These are phyloP conservation scores for Teunomyces cretensis DNA, from an alignment of 805 yeast genomes.

Conservation along the genomic window DNA sequence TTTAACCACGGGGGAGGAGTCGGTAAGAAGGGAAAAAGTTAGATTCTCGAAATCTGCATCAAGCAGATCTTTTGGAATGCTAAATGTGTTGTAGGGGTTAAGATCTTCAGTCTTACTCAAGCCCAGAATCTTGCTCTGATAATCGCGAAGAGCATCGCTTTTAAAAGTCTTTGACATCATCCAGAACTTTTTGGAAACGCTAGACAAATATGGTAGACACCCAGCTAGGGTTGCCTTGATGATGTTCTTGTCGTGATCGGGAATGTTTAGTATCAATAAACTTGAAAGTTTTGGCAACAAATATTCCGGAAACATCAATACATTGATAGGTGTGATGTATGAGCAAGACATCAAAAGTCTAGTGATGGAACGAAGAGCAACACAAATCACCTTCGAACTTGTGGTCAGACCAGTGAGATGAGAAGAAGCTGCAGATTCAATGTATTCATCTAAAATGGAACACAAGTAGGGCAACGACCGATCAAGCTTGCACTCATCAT, in stretches of 20 bases:
- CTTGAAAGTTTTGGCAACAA: constrained; percentile 63
- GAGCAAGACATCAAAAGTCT: constrained; percentile 66
- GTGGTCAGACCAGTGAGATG: neutral
- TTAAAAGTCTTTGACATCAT: constrained; percentile 57
- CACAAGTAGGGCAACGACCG: constrained; percentile 80
- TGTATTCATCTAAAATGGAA: constrained; percentile 63
- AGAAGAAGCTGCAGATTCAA: constrained; percentile 11
- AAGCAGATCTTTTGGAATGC: constrained; percentile 42
- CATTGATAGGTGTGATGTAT: constrained; percentile 71
- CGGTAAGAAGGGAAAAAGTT: constrained; percentile 67
- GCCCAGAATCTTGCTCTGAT: neutral
- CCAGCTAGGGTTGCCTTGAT: constrained; percentile 68
- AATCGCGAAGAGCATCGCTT: constrained; percentile 9
- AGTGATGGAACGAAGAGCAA: constrained; percentile 64
- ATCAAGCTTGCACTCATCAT: constrained; percentile 84
- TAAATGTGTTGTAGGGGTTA: constrained; percentile 19
- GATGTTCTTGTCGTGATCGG: constrained; percentile 17
- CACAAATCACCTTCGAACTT: constrained; percentile 61
- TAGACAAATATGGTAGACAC: constrained; percentile 72
- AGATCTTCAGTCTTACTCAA: constrained; percentile 3
- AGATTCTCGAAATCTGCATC: constrained; percentile 62
- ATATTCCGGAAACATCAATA: constrained; percentile 76
- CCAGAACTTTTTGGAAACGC: constrained; percentile 60
- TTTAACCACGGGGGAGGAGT: constrained; percentile 62
- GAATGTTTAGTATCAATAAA: constrained; percentile 29